Evolutionary conservation across 495 filamentous ascomycete species (phyloP).

Genomic region (Elasticomyces elasticus): DNA sequence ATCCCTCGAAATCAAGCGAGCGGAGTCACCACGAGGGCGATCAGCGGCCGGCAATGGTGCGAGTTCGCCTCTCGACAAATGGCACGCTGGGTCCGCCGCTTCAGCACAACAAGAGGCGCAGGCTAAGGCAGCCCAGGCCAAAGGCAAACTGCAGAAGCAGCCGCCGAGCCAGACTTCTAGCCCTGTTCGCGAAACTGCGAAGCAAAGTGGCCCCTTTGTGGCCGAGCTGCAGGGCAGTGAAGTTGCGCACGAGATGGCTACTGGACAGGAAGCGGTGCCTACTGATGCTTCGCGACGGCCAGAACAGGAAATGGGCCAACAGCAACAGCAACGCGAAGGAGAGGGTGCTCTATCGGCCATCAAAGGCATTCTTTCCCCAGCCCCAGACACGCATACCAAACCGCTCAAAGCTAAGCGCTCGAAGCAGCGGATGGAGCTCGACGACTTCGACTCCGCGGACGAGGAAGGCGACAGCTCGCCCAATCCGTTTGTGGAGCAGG

Average conservation of each 20-base stretch:
- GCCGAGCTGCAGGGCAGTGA: constrained; percentile 15
- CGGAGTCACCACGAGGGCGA: constrained; percentile 26
- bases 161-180: constrained; percentile 24
- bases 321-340: background rate
- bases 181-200: constrained; percentile 8
- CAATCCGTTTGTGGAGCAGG: constrained; percentile 32
- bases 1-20: constrained; percentile 28
- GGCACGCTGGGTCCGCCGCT: constrained; percentile 4
- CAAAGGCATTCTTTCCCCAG: constrained; percentile 10
- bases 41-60: constrained; percentile 4
- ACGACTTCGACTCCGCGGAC: constrained; percentile 39
- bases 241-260: constrained; percentile 8
- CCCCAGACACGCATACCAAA: constrained; percentile 27
- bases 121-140: constrained; percentile 34
- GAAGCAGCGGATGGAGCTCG: constrained; percentile 36
- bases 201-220: background rate
- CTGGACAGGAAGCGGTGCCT: constrained; percentile 3
- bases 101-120: background rate
- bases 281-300: background rate
- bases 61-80: constrained; percentile 42
- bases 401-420: constrained; percentile 45
- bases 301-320: background rate
- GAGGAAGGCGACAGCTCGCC: constrained; percentile 25
- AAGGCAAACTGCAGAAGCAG: constrained; percentile 71
- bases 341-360: constrained; percentile 11